Evolutionary conservation across 2,329 filamentous ascomycete genomes (phyloP).

Genomic region (Colletotrichum gigasporum): DNA sequence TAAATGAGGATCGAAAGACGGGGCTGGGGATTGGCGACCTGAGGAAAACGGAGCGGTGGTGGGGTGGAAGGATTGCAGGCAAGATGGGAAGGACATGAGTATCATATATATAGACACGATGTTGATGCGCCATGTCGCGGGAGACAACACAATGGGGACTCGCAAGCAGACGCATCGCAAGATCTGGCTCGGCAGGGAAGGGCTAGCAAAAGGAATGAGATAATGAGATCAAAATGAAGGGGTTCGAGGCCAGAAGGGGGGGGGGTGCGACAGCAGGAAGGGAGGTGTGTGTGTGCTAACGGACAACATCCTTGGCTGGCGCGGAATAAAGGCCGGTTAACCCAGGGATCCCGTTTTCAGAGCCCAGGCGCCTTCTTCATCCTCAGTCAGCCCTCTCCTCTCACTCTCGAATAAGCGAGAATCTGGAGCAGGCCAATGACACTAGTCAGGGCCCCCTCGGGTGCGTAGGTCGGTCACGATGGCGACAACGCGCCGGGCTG

Average conservation of each 20-base stretch:
- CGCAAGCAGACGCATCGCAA: conserved; percentile 23
- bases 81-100: conserved; percentile 19
- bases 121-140: conserved; percentile 19
- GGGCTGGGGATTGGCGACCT: background rate
- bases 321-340: conserved; percentile 19
- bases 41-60: background rate
- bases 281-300: conserved; percentile 22
- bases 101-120: conserved; percentile 31
- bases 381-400: conserved; percentile 24
- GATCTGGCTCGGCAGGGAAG: conserved; percentile 26
- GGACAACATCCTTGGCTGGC: conserved; percentile 25
- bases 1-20: conserved; percentile 11
- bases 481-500: conserved; percentile 23
- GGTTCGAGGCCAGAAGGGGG: conserved; percentile 15
- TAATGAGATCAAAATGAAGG: conserved; percentile 27
- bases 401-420: conserved; percentile 11
- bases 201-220: conserved; percentile 23
- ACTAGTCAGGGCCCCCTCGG: conserved; percentile 9
- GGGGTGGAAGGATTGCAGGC: conserved; percentile 23
- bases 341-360: conserved; percentile 28
- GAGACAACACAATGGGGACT: conserved; percentile 22
- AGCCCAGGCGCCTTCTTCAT: conserved; percentile 9
- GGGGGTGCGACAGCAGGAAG: conserved; percentile 21
- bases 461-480: conserved; percentile 15
- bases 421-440: conserved; percentile 9